Conservation (phyloP, 2,329 filamentous ascomycete species). For the Neonectria sp. region DNA sequence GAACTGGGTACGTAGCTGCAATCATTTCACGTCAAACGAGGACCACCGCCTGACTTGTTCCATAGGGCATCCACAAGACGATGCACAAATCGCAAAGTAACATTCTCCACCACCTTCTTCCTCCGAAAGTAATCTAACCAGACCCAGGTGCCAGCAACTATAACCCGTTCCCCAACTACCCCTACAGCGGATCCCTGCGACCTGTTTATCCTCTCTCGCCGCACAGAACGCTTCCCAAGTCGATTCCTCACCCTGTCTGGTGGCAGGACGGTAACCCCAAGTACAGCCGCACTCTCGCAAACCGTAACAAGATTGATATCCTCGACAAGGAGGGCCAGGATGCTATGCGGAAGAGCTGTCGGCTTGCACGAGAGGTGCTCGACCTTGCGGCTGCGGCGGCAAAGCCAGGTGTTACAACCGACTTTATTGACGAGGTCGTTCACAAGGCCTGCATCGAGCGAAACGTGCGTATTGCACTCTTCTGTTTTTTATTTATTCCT, state of each 20-base stretch:
- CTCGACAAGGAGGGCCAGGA: constrained; percentile 86
- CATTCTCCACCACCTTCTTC: constrained; percentile 80
- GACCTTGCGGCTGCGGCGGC: constrained; percentile 89
- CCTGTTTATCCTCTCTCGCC: constrained; percentile 90
- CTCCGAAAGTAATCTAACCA: constrained; percentile 89
- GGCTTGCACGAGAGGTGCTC: constrained; percentile 88
- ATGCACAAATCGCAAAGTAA: constrained; percentile 80
- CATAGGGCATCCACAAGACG: constrained; percentile 83
- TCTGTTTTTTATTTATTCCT: background rate
- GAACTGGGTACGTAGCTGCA: constrained; percentile 84
- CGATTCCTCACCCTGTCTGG: constrained; percentile 90
- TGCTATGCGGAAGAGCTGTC: constrained; percentile 93
- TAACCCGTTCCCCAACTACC: constrained; percentile 93
- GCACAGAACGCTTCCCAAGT: constrained; percentile 80
- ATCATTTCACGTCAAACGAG: constrained; percentile 32
- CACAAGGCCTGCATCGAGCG: constrained; percentile 96
- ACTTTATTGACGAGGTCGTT: constrained; percentile 94
- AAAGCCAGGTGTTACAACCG: constrained; percentile 94
- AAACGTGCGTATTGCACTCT: constrained; percentile 73
- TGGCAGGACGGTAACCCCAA: constrained; percentile 84
- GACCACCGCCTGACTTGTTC: constrained; percentile 24
- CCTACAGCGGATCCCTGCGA: constrained; percentile 84
- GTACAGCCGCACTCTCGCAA: constrained; percentile 72
- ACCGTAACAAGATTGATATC: constrained; percentile 86
- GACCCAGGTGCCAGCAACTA: constrained; percentile 90